Evolutionary conservation across 441 rosid genomes (phyloP), one percentile per base, ranked within the genome.

Genomic region (Pelargonium exstipulatum): DNA sequence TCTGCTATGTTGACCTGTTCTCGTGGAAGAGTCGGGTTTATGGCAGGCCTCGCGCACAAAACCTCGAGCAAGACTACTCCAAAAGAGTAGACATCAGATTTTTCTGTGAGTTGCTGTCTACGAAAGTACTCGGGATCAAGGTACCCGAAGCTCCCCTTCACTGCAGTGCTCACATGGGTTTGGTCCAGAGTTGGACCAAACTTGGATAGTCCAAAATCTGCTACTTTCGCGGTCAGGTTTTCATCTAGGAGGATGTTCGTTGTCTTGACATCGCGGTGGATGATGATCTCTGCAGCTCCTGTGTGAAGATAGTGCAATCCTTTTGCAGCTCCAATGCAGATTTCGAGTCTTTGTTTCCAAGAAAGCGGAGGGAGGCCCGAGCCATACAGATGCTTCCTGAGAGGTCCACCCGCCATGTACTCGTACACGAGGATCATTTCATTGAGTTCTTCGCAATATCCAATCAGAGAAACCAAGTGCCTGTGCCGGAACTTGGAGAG

Each of bases 251-350:
- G 71, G 29, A 74, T 74, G 37, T 74, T 74, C 2, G 77, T 71
- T 17, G 77, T 69, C 64, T 74, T 74, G 24, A 74, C 77, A 57
- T 74, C 73, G n/a, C 73, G 69, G 70, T 74, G 77, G 49, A 74
- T 74, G 20, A 74, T 62, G 53, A 57, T 67, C 35, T 64, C 60
- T 8, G 72, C 68, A 8, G 70, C 64, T 46, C 77, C 73, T 0
- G 77, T 69, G 66, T 74, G 77, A 51, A 74, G 77, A 55, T 74
- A 74, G 66, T 74, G 77, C 22, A 74, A 70, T 8, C 77, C 77
- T 29, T 68, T 70, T 26, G 77, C 73, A 9, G 77, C 77, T 18
- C 77, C 73, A 2, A 69, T 69, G 73, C 73, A 74, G 46, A 74
- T 69, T 48, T 74, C 73, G 0, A 74, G 77, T 43, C 73, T 57